These are phyloP conservation scores for Phaeosphaeriaceae sp. DNA, from an alignment of 2,329 filamentous ascomycete species.

Conservation along the genomic window DNA sequence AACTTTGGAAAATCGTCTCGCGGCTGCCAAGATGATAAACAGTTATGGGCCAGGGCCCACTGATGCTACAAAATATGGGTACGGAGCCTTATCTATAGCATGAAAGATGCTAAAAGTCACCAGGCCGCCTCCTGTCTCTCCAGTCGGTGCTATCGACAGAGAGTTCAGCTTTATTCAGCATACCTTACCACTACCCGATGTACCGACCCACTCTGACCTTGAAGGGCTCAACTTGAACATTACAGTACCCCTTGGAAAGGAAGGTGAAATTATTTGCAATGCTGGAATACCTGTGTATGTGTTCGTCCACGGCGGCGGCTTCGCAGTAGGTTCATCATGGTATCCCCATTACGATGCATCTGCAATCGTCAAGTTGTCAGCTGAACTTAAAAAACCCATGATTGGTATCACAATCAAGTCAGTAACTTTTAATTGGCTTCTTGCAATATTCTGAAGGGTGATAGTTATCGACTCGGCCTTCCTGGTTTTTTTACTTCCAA, in stretches of 20 bases:
- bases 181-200: constrained; percentile 47
- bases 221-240: constrained; percentile 62
- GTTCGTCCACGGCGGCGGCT: constrained; percentile 62
- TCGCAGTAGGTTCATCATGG: constrained; percentile 57
- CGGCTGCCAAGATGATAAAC: constrained; percentile 38
- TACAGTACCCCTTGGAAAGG: constrained; percentile 48
- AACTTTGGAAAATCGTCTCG: constrained; percentile 46
- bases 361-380: constrained; percentile 54
- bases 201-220: constrained; percentile 52
- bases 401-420: constrained; percentile 56
- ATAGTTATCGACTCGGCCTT: constrained; percentile 41
- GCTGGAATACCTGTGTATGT: constrained; percentile 58
- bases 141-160: constrained; percentile 49
- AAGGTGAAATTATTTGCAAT: constrained; percentile 24
- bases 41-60: constrained; percentile 26
- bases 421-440: constrained; percentile 40
- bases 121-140: constrained; percentile 47
- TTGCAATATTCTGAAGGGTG: constrained; percentile 26
- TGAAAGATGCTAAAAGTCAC: background rate
- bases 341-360: constrained; percentile 61
- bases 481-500: constrained; percentile 53
- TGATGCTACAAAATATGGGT: constrained; percentile 48
- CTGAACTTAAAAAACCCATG: constrained; percentile 53
- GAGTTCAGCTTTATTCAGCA: constrained; percentile 60
- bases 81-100: constrained; percentile 3